Conservation (phyloP, 1,284 basidiomycete species). For the Cutaneotrichosporon sp. region DNA sequence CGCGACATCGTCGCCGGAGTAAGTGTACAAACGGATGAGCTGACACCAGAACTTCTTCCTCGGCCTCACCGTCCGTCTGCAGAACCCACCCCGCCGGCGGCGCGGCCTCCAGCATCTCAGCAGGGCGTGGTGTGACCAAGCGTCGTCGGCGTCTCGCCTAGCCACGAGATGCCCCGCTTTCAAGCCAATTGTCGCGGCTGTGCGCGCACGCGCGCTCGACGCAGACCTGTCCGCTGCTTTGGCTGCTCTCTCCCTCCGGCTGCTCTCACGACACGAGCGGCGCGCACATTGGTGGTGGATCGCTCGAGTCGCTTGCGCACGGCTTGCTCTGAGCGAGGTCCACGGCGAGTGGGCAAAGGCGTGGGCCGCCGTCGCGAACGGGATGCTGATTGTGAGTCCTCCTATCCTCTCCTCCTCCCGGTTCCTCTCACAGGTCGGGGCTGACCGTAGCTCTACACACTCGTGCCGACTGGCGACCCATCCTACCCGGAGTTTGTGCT, state of each 20-base stretch:
- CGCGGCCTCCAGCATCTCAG: slow-evolving; percentile 32
- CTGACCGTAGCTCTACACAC: slow-evolving; percentile 25
- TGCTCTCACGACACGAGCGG: slow-evolving; percentile 31
- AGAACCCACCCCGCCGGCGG: slow-evolving; percentile 37
- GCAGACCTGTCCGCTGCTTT: slow-evolving; percentile 39
- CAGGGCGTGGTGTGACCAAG: slow-evolving; percentile 36
- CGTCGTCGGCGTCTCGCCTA: slow-evolving; percentile 26
- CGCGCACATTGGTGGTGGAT: slow-evolving; percentile 45
- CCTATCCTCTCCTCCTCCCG: too few species aligned
- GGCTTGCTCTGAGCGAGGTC: slow-evolving; percentile 5
- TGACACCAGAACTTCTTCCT: slow-evolving; percentile 22
- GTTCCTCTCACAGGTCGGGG: too few species aligned
- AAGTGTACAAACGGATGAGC: slow-evolving; percentile 13
- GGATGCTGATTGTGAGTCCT: slow-evolving; percentile 36
- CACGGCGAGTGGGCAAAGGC: slow-evolving; percentile 24
- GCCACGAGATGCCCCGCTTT: slow-evolving; percentile 6
- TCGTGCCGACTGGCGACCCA: slow-evolving; percentile 13
- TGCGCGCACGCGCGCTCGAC: slow-evolving; percentile 37
- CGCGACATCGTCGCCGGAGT: slow-evolving; percentile 36
- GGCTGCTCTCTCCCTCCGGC: slow-evolving; percentile 29
- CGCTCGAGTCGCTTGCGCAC: slow-evolving; percentile 9
- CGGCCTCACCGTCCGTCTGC: slow-evolving; percentile 21
- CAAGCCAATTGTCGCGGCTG: slow-evolving; percentile 12
- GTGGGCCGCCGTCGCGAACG: slow-evolving; percentile 31
- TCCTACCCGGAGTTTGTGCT: slow-evolving; percentile 16